Evolutionary conservation across 768 basidiomycete genomes (phyloP).

Genomic region (Trametes meyenii): DNA sequence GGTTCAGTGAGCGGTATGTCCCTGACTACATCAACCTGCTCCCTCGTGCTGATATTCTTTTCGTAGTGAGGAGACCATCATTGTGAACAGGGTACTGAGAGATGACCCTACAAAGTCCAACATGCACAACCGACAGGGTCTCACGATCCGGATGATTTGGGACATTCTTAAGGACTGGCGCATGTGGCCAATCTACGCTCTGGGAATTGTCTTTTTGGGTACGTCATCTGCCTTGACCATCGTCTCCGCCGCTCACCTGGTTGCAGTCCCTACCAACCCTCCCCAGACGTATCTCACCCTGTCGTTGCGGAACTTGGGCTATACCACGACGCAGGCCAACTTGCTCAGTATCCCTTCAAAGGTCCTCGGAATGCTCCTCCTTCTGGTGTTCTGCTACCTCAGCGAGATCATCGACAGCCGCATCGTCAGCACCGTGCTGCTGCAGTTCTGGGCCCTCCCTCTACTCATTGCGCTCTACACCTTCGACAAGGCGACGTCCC

Average conservation of each 20-base stretch:
- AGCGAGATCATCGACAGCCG: slow-evolving; percentile 61
- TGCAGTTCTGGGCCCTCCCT: slow-evolving; percentile 65
- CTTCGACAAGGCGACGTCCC: slow-evolving; percentile 50
- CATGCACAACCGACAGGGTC: slow-evolving; percentile 75
- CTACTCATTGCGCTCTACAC: slow-evolving; percentile 60
- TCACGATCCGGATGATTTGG: slow-evolving; percentile 52
- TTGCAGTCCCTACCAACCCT: slow-evolving; percentile 56
- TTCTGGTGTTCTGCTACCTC: slow-evolving; percentile 48
- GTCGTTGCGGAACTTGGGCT: slow-evolving; percentile 62
- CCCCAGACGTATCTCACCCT: slow-evolving; percentile 68
- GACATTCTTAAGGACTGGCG: slow-evolving; percentile 58
- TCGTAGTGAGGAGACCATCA: slow-evolving; percentile 60
- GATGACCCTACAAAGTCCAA: slow-evolving; percentile 69
- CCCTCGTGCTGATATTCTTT: neutral
- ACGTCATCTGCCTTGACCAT: slow-evolving; percentile 20
- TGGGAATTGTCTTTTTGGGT: slow-evolving; percentile 60
- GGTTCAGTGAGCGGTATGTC: slow-evolving; percentile 60
- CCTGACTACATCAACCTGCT: neutral
- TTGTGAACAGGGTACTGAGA: slow-evolving; percentile 63
- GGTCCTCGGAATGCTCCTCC: slow-evolving; percentile 49
- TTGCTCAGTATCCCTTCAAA: slow-evolving; percentile 63
- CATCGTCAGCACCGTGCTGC: slow-evolving; percentile 53
- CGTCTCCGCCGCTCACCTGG: neutral
- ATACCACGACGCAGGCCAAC: slow-evolving; percentile 63
- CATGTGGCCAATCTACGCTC: slow-evolving; percentile 66